Percentiles rank a stretch among this genome's conserved stretches.
phyloP scores from a whole-genome alignment of 306 rosid species.

The Fagus sylvatica region DNA sequence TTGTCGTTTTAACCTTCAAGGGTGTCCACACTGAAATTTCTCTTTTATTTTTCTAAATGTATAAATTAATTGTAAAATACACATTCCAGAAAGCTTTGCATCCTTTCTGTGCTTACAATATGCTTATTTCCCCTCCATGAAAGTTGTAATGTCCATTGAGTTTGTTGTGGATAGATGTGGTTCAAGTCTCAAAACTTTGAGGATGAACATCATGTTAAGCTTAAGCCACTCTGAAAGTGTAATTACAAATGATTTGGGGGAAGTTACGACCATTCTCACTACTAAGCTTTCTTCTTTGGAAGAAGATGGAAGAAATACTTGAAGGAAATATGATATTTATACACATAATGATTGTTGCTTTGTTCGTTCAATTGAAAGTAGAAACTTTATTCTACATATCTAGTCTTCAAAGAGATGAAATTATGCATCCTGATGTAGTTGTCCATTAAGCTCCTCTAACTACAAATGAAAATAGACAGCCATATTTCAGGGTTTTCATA shows the following conservation, averaged over 20 bases:
- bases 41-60: too few species aligned
- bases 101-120: not conserved
- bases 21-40: too few species aligned
- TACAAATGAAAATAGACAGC: constrained; percentile 32
- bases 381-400: not conserved
- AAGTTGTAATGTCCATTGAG: not conserved
- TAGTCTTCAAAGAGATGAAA: not conserved
- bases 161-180: not conserved
- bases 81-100: not conserved
- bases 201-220: not conserved
- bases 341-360: not conserved
- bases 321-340: not conserved
- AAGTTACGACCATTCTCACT: not conserved
- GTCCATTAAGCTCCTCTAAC: constrained; percentile 11
- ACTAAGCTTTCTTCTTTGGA: not conserved
- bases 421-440: not conserved
- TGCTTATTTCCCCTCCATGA: not conserved
- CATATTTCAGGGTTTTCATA: constrained; percentile 28
- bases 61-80: too few species aligned
- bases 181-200: not conserved
- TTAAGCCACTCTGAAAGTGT: not conserved
- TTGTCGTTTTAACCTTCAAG: too few species aligned
- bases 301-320: not conserved
- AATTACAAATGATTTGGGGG: not conserved
- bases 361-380: not conserved